Conservation (phyloP, 2,329 filamentous ascomycete species). For the Epichloe gansuensis region DNA sequence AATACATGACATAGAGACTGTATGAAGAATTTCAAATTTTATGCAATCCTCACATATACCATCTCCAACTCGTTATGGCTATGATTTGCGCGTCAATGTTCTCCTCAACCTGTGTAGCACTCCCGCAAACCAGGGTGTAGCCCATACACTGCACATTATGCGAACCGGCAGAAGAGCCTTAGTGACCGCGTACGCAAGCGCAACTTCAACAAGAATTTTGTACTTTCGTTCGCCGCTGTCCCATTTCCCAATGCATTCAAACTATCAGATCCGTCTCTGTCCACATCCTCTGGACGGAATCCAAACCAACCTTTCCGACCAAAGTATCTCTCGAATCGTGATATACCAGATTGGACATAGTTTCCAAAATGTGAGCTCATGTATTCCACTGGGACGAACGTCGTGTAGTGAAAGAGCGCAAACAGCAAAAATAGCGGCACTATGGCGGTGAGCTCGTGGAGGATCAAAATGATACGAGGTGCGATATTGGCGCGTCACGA, state of each 20-base stretch:
- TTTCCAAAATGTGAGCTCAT: conserved; percentile 36
- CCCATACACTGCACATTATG: conserved; percentile 70
- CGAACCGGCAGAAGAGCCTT: conserved; percentile 73
- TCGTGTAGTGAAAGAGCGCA: conserved; percentile 66
- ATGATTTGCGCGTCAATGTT: conserved; percentile 18
- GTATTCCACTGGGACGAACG: conserved; percentile 53
- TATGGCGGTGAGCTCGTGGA: conserved; percentile 87
- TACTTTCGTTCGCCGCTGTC: conserved; percentile 33
- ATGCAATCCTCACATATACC: not conserved
- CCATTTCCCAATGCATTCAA: conserved; percentile 23
- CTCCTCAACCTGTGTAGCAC: conserved; percentile 35
- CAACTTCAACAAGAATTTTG: conserved; percentile 55
- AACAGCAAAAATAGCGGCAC: conserved; percentile 66
- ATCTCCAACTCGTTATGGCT: conserved; percentile 1
- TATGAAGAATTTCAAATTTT: not conserved
- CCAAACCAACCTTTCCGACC: conserved; percentile 71
- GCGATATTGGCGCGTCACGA: conserved; percentile 64
- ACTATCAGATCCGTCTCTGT: conserved; percentile 9
- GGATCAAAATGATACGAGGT: conserved; percentile 76
- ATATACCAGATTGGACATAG: conserved; percentile 50
- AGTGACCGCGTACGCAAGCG: conserved; percentile 80
- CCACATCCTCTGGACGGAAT: conserved; percentile 28
- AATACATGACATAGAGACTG: conserved; percentile 3
- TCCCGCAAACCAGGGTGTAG: conserved; percentile 83
- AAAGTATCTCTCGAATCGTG: conserved; percentile 67